Evolutionary conservation across 306 rosid species (phyloP).

Genomic region (Prinsepia uniflora): DNA sequence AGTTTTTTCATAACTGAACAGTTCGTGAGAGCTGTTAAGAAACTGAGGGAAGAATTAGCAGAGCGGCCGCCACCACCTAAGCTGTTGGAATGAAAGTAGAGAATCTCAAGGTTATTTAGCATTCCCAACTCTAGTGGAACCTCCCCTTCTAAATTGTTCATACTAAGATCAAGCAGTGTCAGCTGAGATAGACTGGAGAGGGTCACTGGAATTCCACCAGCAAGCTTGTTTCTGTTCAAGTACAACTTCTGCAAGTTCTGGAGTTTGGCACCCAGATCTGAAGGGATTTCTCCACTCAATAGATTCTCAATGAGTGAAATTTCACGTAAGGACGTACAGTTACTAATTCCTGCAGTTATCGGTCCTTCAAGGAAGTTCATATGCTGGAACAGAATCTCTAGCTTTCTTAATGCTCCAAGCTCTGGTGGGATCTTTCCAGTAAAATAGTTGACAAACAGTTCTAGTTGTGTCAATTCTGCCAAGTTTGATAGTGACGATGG

Average conservation of each 20-base stretch:
- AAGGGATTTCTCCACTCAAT: conserved; percentile 28
- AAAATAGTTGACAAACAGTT: conserved; percentile 19
- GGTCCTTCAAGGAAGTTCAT: conserved; percentile 14
- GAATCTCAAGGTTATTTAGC: conserved; percentile 24
- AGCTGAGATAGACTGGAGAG: conserved; percentile 34
- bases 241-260: conserved; percentile 24
- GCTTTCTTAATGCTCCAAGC: conserved; percentile 25
- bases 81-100: conserved; percentile 26
- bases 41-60: conserved; percentile 25
- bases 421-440: conserved; percentile 26
- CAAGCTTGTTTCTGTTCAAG: not conserved
- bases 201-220: conserved; percentile 27
- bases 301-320: conserved; percentile 11
- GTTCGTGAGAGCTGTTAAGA: conserved; percentile 27
- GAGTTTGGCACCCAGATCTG: conserved; percentile 17
- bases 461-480: conserved; percentile 17
- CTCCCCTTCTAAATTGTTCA: conserved; percentile 21
- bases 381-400: conserved; percentile 21
- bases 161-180: conserved; percentile 24
- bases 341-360: conserved; percentile 21
- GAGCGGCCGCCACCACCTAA: conserved; percentile 6
- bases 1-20: conserved; percentile 26
- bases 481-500: conserved; percentile 23
- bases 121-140: conserved; percentile 25
- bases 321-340: conserved; percentile 23